These are phyloP conservation scores for Phytophthora ohioensis DNA, from an alignment of 352 stramenopile genomes.

Conservation along the genomic window DNA sequence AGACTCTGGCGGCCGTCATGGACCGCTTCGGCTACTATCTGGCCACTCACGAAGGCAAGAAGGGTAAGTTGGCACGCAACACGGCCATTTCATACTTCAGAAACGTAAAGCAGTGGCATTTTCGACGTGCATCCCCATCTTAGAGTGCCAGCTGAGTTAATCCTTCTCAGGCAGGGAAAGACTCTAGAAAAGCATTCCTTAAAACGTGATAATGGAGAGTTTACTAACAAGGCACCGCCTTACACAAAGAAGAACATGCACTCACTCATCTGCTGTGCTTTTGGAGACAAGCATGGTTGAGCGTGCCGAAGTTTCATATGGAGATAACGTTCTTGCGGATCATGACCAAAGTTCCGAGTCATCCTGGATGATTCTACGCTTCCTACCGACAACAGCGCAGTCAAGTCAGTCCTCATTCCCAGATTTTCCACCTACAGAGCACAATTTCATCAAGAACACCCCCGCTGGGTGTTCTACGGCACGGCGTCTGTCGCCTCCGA, in stretches of 20 bases:
- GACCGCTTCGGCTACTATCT: background rate
- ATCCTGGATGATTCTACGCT: conserved; percentile 15
- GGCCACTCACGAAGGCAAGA: background rate
- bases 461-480: background rate
- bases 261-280: background rate
- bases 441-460: background rate
- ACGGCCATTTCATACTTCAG: background rate
- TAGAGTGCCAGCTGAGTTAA: background rate
- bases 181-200: conserved; percentile 1
- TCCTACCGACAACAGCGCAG: background rate
- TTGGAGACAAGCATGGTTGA: background rate
- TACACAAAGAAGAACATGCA: background rate
- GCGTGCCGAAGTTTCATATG: conserved; percentile 11
- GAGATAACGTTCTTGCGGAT: background rate
- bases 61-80: background rate
- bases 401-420: background rate
- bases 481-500: background rate
- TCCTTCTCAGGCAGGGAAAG: background rate
- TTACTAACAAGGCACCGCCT: background rate
- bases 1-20: background rate
- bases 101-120: background rate
- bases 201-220: background rate
- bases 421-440: background rate
- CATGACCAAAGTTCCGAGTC: background rate
- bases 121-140: background rate